A percentile compares a stretch with the other conserved stretches of the same genome.
phyloP scores from a whole-genome alignment of 2,329 filamentous ascomycete genomes.

The Xylariaceae sp. region DNA sequence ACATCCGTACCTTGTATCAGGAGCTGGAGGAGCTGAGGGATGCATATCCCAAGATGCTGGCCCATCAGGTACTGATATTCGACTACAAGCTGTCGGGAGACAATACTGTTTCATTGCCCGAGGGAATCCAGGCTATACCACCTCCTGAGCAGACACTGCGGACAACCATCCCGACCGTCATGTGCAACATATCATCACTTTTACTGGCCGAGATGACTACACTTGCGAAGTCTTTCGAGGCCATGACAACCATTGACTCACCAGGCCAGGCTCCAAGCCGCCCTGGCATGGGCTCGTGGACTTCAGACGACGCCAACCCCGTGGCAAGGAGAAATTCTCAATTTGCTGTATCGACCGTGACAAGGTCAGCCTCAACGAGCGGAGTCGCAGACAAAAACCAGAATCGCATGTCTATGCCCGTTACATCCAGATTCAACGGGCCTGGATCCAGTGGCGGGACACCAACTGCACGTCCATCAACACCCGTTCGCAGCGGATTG shows the following conservation, averaged over 20 bases:
- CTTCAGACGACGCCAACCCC: conserved; percentile 38
- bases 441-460: conserved; percentile 44
- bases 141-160: conserved; percentile 63
- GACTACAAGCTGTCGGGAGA: conserved; percentile 57
- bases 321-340: conserved; percentile 53
- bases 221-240: conserved; percentile 69
- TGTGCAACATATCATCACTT: conserved; percentile 73
- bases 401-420: conserved; percentile 78
- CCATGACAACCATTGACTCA: conserved; percentile 71
- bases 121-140: conserved; percentile 70
- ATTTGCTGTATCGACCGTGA: conserved; percentile 41
- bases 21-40: conserved; percentile 69
- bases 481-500: conserved; percentile 45
- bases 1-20: conserved; percentile 57
- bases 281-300: conserved; percentile 36
- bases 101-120: conserved; percentile 52
- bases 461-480: conserved; percentile 45
- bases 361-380: conserved; percentile 53
- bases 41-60: conserved; percentile 69
- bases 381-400: conserved; percentile 55
- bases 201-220: conserved; percentile 72
- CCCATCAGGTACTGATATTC: conserved; percentile 77
- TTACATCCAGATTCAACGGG: conserved; percentile 37
- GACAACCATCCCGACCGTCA: conserved; percentile 76
- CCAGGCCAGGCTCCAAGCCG: conserved; percentile 52